Percentiles rank a stretch among this genome's conserved stretches.
phyloP scores from a whole-genome alignment of 192 early-diverging fungal genomes.

The Cetraspora pellucida region DNA sequence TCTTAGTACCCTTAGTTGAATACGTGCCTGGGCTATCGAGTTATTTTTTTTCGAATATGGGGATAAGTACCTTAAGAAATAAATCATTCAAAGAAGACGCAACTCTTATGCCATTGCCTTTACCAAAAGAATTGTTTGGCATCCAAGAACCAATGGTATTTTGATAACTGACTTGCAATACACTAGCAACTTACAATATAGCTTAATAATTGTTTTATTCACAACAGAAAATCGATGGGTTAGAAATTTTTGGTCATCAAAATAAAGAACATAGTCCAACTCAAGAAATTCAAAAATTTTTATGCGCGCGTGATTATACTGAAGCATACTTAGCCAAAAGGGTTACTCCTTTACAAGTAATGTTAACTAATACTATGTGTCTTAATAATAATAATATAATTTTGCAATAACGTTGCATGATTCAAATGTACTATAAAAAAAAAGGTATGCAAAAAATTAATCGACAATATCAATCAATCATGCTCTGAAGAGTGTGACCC shows the following conservation, averaged over 20 bases:
- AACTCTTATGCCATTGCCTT: conserved; percentile 11
- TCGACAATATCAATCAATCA: neutral
- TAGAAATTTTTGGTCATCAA: conserved; percentile 18
- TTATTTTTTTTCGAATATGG: neutral
- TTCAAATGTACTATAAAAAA: neutral
- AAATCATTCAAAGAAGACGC: neutral
- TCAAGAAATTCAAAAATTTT: neutral
- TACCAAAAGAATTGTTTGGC: conserved; percentile 27
- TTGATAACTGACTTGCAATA: neutral
- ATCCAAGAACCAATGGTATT: conserved; percentile 10
- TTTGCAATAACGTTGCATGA: neutral
- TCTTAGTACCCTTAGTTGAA: neutral
- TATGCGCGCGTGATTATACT: neutral
- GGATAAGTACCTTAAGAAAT: neutral
- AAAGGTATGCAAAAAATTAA: conserved; percentile 15
- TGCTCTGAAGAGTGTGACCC: conserved; percentile 10
- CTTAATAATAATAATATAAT: conserved; percentile 2
- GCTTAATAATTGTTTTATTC: neutral
- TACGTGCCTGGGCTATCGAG: neutral
- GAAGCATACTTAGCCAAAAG: conserved; percentile 17
- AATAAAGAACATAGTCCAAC: too few relatives aligned
- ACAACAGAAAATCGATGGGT: conserved; percentile 5
- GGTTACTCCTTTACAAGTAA: conserved; percentile 26
- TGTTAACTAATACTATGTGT: neutral
- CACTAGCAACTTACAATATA: neutral